These are phyloP conservation scores for Lecanicillium sp. DNA, from an alignment of 2,329 filamentous ascomycete species.

Conservation along the genomic window DNA sequence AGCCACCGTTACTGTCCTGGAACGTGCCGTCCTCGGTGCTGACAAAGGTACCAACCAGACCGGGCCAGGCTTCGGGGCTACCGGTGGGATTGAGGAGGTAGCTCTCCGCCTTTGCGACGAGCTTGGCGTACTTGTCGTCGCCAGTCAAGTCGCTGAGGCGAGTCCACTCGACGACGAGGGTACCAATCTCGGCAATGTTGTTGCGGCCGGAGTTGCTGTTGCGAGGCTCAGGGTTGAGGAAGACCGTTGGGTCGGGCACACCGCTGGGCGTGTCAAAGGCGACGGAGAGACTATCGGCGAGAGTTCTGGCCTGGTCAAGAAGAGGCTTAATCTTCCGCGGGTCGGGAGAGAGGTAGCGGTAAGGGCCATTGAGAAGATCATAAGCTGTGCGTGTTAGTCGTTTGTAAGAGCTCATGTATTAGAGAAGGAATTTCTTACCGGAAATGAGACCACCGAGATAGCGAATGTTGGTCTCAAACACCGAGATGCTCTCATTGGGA, in stretches of 20 bases:
- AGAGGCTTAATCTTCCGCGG: slow-evolving; percentile 44
- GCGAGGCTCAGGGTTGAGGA: slow-evolving; percentile 40
- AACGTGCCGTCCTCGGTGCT: slow-evolving; percentile 57
- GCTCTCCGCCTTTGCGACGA: slow-evolving; percentile 57
- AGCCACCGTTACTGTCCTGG: slow-evolving; percentile 56
- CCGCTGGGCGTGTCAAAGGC: slow-evolving; percentile 67
- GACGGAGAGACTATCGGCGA: slow-evolving; percentile 64
- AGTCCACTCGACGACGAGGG: slow-evolving; percentile 74
- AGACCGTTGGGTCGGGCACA: slow-evolving; percentile 60
- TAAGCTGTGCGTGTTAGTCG: slow-evolving; percentile 34
- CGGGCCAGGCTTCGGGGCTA: slow-evolving; percentile 59
- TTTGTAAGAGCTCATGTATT: neutral
- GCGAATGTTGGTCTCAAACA: slow-evolving; percentile 88
- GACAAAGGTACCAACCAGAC: slow-evolving; percentile 62
- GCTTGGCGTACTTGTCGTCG: slow-evolving; percentile 51
- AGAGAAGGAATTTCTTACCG: slow-evolving; percentile 30
- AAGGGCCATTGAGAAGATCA: slow-evolving; percentile 61
- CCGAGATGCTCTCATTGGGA: slow-evolving; percentile 47
- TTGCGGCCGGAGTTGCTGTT: slow-evolving; percentile 48
- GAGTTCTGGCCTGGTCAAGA: slow-evolving; percentile 53
- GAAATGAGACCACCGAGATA: slow-evolving; percentile 77
- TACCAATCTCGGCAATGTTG: slow-evolving; percentile 65
- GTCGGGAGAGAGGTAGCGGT: slow-evolving; percentile 36
- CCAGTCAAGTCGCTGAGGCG: slow-evolving; percentile 65
- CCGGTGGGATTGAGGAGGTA: slow-evolving; percentile 55